A percentile compares a stretch with the other conserved stretches of the same genome.
These are phyloP conservation scores for Coccomyxa sp. DNA, from an alignment of 139 green algal species.

Conservation along the genomic window DNA sequence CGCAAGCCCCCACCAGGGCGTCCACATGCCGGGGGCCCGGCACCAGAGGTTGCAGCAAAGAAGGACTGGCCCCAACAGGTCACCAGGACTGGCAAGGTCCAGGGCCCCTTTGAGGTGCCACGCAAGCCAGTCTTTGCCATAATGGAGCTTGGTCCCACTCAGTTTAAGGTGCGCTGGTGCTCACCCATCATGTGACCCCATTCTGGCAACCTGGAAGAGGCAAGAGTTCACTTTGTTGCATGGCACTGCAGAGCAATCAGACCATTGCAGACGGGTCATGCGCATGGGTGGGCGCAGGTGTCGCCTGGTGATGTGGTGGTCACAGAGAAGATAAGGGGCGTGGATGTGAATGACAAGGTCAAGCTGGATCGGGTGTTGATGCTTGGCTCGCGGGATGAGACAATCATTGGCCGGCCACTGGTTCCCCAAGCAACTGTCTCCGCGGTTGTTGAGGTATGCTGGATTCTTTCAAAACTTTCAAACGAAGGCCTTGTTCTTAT, in stretches of 20 bases:
- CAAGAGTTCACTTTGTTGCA: too few relatives aligned
- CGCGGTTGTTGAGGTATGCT: conserved; percentile 45
- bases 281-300: conserved; percentile 8
- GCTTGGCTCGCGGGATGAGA: conserved; percentile 43
- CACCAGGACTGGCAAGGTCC: conserved; percentile 3
- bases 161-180: conserved; percentile 50
- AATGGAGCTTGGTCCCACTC: conserved; percentile 56
- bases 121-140: conserved; percentile 52
- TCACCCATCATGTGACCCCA: too few relatives aligned
- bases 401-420: conserved; percentile 57
- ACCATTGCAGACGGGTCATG: not conserved
- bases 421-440: conserved; percentile 38
- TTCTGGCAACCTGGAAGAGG: too few relatives aligned
- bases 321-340: conserved; percentile 50
- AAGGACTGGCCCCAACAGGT: not conserved
- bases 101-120: conserved; percentile 14
- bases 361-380: conserved; percentile 51
- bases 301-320: conserved; percentile 62
- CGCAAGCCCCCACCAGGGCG: not conserved
- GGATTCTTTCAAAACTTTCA: not conserved
- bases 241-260: not conserved
- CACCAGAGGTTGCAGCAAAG: not conserved
- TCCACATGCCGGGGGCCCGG: not conserved
- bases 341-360: conserved; percentile 58
- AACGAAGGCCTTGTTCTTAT: not conserved